Evolutionary conservation across 139 green algal genomes (phyloP), one percentile per base, ranked within the genome.

Genomic region (Micractinium sp.): DNA sequence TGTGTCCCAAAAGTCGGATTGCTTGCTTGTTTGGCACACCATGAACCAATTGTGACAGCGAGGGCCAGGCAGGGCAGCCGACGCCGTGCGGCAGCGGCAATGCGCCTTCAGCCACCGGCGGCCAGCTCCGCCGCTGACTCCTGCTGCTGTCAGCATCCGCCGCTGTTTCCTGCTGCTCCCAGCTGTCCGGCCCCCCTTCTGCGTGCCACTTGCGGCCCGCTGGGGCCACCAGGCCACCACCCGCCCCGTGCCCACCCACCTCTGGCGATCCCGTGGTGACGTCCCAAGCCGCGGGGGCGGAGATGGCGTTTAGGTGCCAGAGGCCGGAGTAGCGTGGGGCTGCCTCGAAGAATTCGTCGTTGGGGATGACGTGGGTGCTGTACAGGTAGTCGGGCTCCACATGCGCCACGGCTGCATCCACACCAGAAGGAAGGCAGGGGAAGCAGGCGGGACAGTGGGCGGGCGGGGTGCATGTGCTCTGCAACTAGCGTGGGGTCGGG

Each of bases 271-370:
- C 88, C 23, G 73, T 91, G 35, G 56, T 78, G n/a, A n/a, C 18
- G 36, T 88, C 88, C 88, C 88, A 91, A 1, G 88, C 88, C 35
- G 41, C 20, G 16, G 71, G 53, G 18, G 47, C 83, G 4, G 23
- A 60, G 39, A 89, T 83, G n/a, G 71, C 76, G 38, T 33, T 38
- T 13, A 87, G 74, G 77, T 91, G 41, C 88, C 88, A 91, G 33
- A 88, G 88, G 67, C 81, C 39, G 7, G 56, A 35, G 39, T 73
- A 78, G 66, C 36, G 27, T 15, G 39, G 16, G 39, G 74, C 87
- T 13, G 39, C 63, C 47, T 77, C 47, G 53, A 56, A 86, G 19
- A 87, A 33, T 22, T 56, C 33, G 63, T 86, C 77, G 29, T 86
- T 47, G n/a, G 69, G 69, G 12, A 76, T 27, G 12, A 27, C 69